Evolutionary conservation across 2,329 filamentous ascomycete genomes (phyloP).

Genomic region (Diplodia sapinea): DNA sequence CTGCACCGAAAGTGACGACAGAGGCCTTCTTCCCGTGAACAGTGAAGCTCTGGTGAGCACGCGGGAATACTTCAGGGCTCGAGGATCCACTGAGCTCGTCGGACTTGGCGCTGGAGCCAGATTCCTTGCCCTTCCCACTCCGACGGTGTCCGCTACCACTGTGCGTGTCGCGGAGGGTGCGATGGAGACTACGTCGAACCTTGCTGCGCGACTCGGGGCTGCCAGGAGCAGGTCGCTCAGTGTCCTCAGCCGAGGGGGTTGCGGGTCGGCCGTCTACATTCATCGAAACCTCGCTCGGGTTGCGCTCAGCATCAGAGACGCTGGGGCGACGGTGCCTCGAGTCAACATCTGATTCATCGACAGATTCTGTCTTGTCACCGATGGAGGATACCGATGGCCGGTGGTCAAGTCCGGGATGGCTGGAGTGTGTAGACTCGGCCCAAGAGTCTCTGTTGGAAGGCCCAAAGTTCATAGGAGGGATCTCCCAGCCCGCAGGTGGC

Average conservation of each 20-base stretch:
- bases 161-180: constrained; percentile 82
- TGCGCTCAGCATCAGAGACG: constrained; percentile 15
- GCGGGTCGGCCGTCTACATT: constrained; percentile 30
- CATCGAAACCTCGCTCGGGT: constrained; percentile 11
- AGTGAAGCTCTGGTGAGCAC: constrained; percentile 87
- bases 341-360: constrained; percentile 42
- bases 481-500: constrained; percentile 39
- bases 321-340: constrained; percentile 42
- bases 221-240: constrained; percentile 37
- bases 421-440: constrained; percentile 29
- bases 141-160: constrained; percentile 68
- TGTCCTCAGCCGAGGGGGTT: constrained; percentile 40
- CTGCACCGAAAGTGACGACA: constrained; percentile 93
- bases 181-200: constrained; percentile 84
- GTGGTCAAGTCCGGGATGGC: constrained; percentile 37
- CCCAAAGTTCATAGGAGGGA: constrained; percentile 44
- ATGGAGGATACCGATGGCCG: constrained; percentile 43
- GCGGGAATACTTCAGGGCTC: constrained; percentile 70
- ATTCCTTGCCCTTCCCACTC: constrained; percentile 78
- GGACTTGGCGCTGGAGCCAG: constrained; percentile 62
- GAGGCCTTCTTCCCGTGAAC: constrained; percentile 98
- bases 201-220: constrained; percentile 65
- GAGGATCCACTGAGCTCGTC: constrained; percentile 44
- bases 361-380: constrained; percentile 39
- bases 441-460: constrained; percentile 33